Evolutionary conservation across 345 rosid species (phyloP), one percentile per base, ranked within the genome.

Genomic region (Combretum micranthum): DNA sequence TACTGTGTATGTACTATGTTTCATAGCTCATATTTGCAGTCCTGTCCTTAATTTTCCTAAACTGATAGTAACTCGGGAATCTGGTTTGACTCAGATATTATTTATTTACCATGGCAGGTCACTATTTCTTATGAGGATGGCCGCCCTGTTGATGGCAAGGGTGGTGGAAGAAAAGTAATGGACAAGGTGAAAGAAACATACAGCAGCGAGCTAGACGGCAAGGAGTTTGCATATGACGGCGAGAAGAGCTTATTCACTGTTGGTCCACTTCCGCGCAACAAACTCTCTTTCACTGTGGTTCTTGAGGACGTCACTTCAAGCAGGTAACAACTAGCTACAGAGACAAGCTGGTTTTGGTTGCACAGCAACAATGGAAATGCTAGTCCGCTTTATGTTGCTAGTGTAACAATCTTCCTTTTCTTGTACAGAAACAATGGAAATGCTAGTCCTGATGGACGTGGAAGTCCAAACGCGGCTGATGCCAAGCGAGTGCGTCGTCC

Each of bases 201-300:
- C 32, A 54, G 50, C 10, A 18, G 69, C n/a, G 79, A 76, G 50
- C 44, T 80, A 13, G 74, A 44, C 16, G 81, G 75, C 13, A 80
- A 71, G 56, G 47, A 73, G 12, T 71, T 80, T 39, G 84, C 84
- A 4, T 80, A 76, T 53, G 81, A 80, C 15, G 84, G 79, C 15
- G 81, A 80, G 53, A 80, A 76, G 59, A 71, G 79, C 46, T 57
- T 80, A 70, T 80, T 80, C 51, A 80, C 81, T 19, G 20, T 69
- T 39, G 81, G 79, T 21, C n/a, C 79, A 13, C 81, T 76, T 7
- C 77, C 79, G 2, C 62, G 47, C 37, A 76, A 76, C 65, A 74
- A 76, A 53, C 68, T 71, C 1, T 73, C 69, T 48, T 80, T 76
- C 62, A 57, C 68, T 13, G 77, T 76, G 17, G 69, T 80, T 13